These are phyloP conservation scores for Cercospora beticola DNA, from an alignment of 2,329 filamentous ascomycete genomes.

Conservation along the genomic window DNA sequence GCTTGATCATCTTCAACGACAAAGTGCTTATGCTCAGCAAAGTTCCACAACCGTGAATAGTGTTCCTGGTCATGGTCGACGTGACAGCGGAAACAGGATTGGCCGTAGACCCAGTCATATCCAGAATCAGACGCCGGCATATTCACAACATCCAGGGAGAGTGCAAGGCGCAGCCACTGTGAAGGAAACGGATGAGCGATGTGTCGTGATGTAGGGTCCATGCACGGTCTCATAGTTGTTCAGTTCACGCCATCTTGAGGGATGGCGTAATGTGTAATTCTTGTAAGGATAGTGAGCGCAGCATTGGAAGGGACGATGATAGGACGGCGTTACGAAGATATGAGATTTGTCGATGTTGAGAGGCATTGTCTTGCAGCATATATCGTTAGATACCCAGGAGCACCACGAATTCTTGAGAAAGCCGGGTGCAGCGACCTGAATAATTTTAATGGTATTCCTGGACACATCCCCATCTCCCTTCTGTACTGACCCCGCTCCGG, in stretches of 20 bases:
- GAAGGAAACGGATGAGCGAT: constrained; percentile 41
- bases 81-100: constrained; percentile 22
- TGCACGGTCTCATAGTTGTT: constrained; percentile 3
- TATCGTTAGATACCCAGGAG: background rate
- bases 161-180: constrained; percentile 29
- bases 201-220: constrained; percentile 49
- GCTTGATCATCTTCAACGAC: constrained; percentile 35
- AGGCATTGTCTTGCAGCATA: background rate
- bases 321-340: background rate
- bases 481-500: too few relatives aligned
- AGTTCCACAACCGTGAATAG: constrained; percentile 23
- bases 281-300: background rate
- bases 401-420: background rate
- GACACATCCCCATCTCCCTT: too few relatives aligned
- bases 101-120: constrained; percentile 26
- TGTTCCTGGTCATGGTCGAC: constrained; percentile 10
- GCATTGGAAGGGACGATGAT: background rate
- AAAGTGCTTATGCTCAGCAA: constrained; percentile 29
- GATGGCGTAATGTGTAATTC: background rate
- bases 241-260: background rate
- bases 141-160: constrained; percentile 15
- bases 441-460: background rate
- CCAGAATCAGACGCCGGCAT: constrained; percentile 9
- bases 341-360: background rate
- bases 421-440: background rate